Conservation (phyloP, 441 rosid species). For the Theobroma grandiflorum region DNA sequence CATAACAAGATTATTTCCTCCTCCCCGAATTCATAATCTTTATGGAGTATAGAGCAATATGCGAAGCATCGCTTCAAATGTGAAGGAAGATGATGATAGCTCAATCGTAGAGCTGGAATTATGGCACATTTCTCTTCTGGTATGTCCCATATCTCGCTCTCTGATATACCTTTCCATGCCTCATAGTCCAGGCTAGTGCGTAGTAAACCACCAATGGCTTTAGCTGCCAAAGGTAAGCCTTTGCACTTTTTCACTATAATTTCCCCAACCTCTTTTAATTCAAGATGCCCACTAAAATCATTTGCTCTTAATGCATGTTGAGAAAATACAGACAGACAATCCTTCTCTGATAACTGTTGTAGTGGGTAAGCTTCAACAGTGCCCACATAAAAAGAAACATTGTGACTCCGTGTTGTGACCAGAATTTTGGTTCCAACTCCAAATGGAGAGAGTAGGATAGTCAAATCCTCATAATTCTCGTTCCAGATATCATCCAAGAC, state of each 20-base stretch:
- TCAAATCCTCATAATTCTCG: conserved; percentile 23
- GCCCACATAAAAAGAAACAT: conserved; percentile 2
- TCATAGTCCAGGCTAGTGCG: background rate
- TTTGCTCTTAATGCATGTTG: background rate
- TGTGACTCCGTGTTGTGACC: background rate
- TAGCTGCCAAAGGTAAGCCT: conserved; percentile 26
- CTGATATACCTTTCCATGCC: conserved; percentile 12
- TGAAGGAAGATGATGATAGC: conserved; percentile 9
- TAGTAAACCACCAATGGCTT: conserved; percentile 13
- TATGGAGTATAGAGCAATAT: conserved; percentile 28
- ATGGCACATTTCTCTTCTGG: background rate
- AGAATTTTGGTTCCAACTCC: conserved; percentile 22
- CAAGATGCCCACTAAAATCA: background rate
- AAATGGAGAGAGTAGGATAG: background rate
- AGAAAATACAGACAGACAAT: conserved; percentile 7
- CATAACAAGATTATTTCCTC: conserved; percentile 24
- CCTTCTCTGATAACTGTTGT: background rate
- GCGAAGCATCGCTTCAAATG: conserved; percentile 20
- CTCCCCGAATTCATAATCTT: conserved; percentile 26
- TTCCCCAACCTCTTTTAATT: background rate
- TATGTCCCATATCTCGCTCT: conserved; percentile 13
- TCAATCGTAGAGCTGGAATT: conserved; percentile 21
- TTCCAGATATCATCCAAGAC: conserved; percentile 33
- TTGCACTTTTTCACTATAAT: conserved; percentile 12
- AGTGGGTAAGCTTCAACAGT: background rate